Conservation (phyloP, 2,329 filamentous ascomycete genomes). For the Aspergillus awamori region DNA sequence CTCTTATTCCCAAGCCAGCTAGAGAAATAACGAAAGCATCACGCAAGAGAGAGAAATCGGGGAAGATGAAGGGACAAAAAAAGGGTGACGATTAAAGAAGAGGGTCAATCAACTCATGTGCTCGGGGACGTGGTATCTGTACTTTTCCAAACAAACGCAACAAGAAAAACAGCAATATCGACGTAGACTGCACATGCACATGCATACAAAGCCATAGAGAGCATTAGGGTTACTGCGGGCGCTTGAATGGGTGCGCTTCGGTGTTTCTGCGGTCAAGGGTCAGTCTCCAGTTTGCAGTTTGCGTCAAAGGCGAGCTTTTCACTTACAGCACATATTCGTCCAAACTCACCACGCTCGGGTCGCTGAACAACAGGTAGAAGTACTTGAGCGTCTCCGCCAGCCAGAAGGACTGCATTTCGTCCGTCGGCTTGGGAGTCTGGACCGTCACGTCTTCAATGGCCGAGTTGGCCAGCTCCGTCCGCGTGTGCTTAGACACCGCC, state of each 20-base stretch:
- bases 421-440: constrained; percentile 47
- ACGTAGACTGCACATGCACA: constrained; percentile 11
- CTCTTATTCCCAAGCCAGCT: constrained; percentile 12
- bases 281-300: neutral
- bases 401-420: constrained; percentile 78
- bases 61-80: neutral
- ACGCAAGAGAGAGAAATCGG: neutral
- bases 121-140: constrained; percentile 10
- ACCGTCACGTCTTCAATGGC: constrained; percentile 68
- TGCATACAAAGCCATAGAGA: constrained; percentile 11
- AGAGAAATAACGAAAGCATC: constrained; percentile 8
- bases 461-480: constrained; percentile 64
- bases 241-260: constrained; percentile 45
- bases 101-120: constrained; percentile 10
- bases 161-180: constrained; percentile 7
- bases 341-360: constrained; percentile 46
- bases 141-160: constrained; percentile 8
- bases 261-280: constrained; percentile 37
- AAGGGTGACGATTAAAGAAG: neutral
- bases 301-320: neutral
- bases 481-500: constrained; percentile 63
- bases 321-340: constrained; percentile 53
- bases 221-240: constrained; percentile 29
- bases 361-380: constrained; percentile 52
- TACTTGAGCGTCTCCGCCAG: constrained; percentile 56